phyloP scores from a whole-genome alignment of 1,284 basidiomycete genomes.

The Austroboletus niveus region DNA sequence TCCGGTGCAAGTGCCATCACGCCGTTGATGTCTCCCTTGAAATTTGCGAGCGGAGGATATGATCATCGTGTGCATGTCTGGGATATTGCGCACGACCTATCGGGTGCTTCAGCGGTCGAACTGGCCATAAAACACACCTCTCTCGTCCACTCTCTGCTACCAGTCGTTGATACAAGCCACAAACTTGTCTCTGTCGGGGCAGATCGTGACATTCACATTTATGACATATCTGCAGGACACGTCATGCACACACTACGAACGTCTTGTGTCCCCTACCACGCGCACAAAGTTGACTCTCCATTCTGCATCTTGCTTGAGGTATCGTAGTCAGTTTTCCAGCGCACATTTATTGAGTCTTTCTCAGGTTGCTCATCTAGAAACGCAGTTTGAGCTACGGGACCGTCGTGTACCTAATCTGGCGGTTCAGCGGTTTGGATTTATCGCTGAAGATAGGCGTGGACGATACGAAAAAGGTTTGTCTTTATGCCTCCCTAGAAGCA shows the following conservation, averaged over 20 bases:
- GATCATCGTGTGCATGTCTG: slow-evolving; percentile 50
- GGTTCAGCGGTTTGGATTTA: slow-evolving; percentile 46
- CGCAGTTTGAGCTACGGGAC: slow-evolving; percentile 53
- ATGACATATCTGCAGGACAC: slow-evolving; percentile 46
- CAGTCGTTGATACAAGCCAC: slow-evolving; percentile 43
- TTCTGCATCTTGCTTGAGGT: slow-evolving; percentile 48
- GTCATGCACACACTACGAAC: slow-evolving; percentile 39
- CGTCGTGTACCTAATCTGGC: slow-evolving; percentile 36
- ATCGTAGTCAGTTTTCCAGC: slow-evolving; percentile 2
- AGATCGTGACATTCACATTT: slow-evolving; percentile 45
- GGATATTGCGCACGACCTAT: slow-evolving; percentile 37
- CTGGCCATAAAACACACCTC: slow-evolving; percentile 46
- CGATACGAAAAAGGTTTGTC: slow-evolving; percentile 43
- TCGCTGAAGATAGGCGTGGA: slow-evolving; percentile 37
- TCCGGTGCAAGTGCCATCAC: slow-evolving; percentile 43
- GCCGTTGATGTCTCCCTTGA: slow-evolving; percentile 37
- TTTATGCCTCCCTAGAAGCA: neutral
- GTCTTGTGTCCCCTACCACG: slow-evolving; percentile 47
- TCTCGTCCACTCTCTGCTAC: slow-evolving; percentile 42
- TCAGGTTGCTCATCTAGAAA: slow-evolving; percentile 49
- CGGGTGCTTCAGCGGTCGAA: slow-evolving; percentile 28
- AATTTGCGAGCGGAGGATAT: slow-evolving; percentile 50
- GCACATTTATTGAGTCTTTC: neutral
- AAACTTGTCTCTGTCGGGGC: slow-evolving; percentile 49
- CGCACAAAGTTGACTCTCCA: slow-evolving; percentile 37